phyloP scores from a whole-genome alignment of 2,329 filamentous ascomycete genomes.

The Magnaporthiopsis incrustans region DNA sequence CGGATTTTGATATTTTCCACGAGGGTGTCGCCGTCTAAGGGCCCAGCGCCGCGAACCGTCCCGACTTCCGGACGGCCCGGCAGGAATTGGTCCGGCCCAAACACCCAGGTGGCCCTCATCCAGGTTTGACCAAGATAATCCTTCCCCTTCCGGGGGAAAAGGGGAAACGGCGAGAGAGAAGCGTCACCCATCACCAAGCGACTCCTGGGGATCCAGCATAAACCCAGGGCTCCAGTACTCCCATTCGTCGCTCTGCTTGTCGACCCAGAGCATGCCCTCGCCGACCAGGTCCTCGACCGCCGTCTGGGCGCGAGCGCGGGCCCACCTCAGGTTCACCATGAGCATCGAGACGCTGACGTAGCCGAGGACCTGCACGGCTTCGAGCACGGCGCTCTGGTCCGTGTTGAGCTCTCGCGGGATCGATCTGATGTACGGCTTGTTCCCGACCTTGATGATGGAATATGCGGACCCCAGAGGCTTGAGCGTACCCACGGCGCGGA shows the following conservation, averaged over 20 bases:
- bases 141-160: neutral
- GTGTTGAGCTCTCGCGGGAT: slow-evolving; percentile 92
- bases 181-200: neutral
- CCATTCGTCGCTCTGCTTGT: slow-evolving; percentile 74
- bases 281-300: slow-evolving; percentile 84
- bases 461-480: slow-evolving; percentile 84
- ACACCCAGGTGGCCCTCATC: too few relatives aligned
- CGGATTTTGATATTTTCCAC: neutral
- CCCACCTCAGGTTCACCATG: slow-evolving; percentile 78
- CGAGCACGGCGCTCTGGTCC: slow-evolving; percentile 86
- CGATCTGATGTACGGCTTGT: slow-evolving; percentile 79
- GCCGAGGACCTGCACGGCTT: slow-evolving; percentile 82
- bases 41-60: too few relatives aligned
- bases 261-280: slow-evolving; percentile 90
- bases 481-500: slow-evolving; percentile 79
- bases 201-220: slow-evolving; percentile 41
- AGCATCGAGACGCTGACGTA: slow-evolving; percentile 89
- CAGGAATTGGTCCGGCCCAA: too few relatives aligned
- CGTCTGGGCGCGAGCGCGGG: slow-evolving; percentile 74
- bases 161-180: too few relatives aligned
- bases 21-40: too few relatives aligned
- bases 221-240: slow-evolving; percentile 90
- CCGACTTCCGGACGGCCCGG: too few relatives aligned
- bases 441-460: slow-evolving; percentile 74
- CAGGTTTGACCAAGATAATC: neutral